Evolutionary conservation across 129 eudicot genomes (phyloP), one percentile per base, ranked within the genome.

Genomic region (carrot (Daucus carota)): DNA sequence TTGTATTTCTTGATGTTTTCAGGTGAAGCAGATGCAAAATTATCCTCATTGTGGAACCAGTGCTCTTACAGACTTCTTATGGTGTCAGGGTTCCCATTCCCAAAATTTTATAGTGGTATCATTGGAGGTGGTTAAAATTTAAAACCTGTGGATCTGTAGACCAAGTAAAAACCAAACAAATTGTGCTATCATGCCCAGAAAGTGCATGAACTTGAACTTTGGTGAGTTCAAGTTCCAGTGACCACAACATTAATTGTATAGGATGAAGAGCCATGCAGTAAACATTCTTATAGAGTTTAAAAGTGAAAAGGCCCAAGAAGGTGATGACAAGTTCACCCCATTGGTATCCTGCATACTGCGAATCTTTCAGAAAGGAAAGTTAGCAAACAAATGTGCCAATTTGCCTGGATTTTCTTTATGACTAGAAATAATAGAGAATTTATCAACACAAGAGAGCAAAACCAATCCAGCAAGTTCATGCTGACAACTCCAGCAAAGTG

Each of bases 61-160:
- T 71, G 99, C 97, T 54, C 99, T 87, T 13, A 95, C 99, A 42
- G 97, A 95, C 83, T 95, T 95, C 79, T 91, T 91, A 41, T 95
- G 99, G 75, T 95, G 99, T 95, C 8, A 95, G 86, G 31, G 99
- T 95, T 50, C 83, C 77, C 97, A 95, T 91, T 95, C 99, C 99
- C 99, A 95, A 73, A 95, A 89, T 88, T 95, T 95, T 48, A 91
- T 95, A 29, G 99, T 95, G 26, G 96, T 77, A 57, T 95, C 99
- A 78, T 95, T 97, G 73, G 99, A 95, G 72, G 97, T 97, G n/a
- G 99, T 95, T 75, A 95, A 80, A 67, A 95, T 97, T 88, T 95
- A 97, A 77, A n/a, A n/a, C n/a, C n/a, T n/a, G n/a, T n/a, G 97
- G 99, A 80, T 95, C 99, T 96, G 92, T 34, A 72, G 97, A 89